Evolutionary conservation across 208 protist genomes (phyloP), one percentile per base, ranked within the genome.

Genomic region (Acanthamoeba triangularis): DNA sequence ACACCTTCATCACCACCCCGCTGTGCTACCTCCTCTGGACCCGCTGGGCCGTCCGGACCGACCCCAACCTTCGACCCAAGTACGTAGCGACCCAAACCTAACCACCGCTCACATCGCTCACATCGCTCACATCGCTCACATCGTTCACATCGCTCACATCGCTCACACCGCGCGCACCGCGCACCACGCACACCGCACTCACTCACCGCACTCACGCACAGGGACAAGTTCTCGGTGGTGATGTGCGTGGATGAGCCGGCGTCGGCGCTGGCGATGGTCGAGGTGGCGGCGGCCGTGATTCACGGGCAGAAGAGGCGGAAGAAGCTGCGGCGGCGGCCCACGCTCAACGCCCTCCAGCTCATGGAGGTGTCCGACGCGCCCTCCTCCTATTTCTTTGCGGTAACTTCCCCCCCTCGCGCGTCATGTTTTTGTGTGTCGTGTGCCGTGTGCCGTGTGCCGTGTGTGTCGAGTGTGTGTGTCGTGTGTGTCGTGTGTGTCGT

Each of bases 1-100:
- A 95, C 18, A 98, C 97, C 0, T 97, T 98, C 65, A 98, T 98
- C 61, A 97, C 97, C 47, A 96, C 96, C 5, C 96, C 96, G 63
- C n/a, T 96, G 87, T 96, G 8, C 18, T 63, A 95, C 30, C 92
- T 96, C n/a, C 5, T 97, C 7, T 97, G 90, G 67, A 95, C 80
- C 2, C 52, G 28, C 41, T 80, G 72, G 72, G 72, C 72, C 72
- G 72, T 80, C 41, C 72, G 41, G 20, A 52, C 8, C 72, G 72
- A 80, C 72, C 72, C 72, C 41, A 80, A 80, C 72, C 41, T 80
- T 1, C 72, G 72, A 8, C 72, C 72, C 72, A 80, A 80, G 72
- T 80, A 49, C 30, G 11, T 11, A 28, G 23, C 59, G 23, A 13
- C 59, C 23, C n/a, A n/a, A n/a, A n/a, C 13, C 49, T 16, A 54